A percentile compares a stretch with the other conserved stretches of the same genome.
Conservation (phyloP, 2,329 filamentous ascomycete species). For the Trichoderma sp. region DNA sequence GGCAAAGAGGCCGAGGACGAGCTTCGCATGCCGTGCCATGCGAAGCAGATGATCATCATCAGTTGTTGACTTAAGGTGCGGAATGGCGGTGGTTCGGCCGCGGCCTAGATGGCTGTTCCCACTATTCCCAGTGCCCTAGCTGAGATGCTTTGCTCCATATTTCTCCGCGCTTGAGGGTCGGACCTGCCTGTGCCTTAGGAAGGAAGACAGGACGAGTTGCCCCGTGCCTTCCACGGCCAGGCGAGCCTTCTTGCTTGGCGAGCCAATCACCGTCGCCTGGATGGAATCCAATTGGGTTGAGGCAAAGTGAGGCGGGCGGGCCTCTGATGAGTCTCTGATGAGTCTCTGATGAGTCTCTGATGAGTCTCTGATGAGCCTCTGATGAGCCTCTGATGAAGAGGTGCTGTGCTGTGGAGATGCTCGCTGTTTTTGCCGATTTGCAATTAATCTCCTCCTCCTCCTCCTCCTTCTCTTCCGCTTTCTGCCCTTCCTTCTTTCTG, state of each 20-base stretch:
- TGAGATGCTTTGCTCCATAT: neutral
- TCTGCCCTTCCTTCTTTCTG: neutral
- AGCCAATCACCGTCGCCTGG: neutral
- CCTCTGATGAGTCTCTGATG: neutral
- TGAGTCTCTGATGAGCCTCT: neutral
- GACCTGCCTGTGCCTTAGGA: neutral
- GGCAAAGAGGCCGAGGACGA: neutral
- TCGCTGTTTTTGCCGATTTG: neutral
- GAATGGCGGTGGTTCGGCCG: neutral
- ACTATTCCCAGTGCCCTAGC: neutral
- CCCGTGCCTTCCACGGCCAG: neutral
- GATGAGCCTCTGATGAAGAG: neutral
- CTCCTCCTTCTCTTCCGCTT: neutral
- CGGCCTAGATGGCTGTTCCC: neutral
- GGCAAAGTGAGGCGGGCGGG: neutral
- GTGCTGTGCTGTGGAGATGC: neutral
- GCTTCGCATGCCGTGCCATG: neutral
- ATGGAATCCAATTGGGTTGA: neutral
- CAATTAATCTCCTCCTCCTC: neutral
- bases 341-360: neutral
- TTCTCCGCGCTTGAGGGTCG: constrained; percentile 4
- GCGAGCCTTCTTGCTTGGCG: neutral
- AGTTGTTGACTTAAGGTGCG: neutral
- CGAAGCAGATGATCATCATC: neutral
- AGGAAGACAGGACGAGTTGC: neutral